Conservation (phyloP, 176 grass and related monocot genomes). For the Triticum monococcum region DNA sequence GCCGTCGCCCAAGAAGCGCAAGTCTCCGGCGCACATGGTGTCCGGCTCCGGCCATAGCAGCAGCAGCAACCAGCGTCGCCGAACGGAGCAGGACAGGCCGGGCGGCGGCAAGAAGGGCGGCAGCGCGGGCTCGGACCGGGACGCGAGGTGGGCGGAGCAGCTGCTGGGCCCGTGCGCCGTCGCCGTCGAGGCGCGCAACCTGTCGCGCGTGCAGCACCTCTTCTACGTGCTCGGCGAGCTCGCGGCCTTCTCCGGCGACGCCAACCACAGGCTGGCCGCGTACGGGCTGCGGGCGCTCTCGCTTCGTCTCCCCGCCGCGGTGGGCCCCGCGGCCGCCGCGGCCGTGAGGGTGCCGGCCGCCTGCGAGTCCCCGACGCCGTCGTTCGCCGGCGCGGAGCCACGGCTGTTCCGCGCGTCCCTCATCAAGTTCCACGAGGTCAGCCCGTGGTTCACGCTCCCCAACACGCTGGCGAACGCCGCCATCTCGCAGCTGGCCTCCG, state of each 20-base stretch:
- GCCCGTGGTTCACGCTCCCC: constrained; percentile 91
- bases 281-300: constrained; percentile 63
- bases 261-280: constrained; percentile 83
- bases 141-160: constrained; percentile 88
- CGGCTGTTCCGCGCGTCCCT: constrained; percentile 72
- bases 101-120: constrained; percentile 28
- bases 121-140: constrained; percentile 37
- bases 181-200: constrained; percentile 66
- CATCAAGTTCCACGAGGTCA: constrained; percentile 93
- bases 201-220: constrained; percentile 72
- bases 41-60: constrained; percentile 1
- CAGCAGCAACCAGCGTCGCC: constrained; percentile 32
- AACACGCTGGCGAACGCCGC: constrained; percentile 86
- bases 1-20: constrained; percentile 45
- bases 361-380: constrained; percentile 32
- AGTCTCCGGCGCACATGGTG: constrained; percentile 19
- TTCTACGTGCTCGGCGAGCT: constrained; percentile 87
- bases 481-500: constrained; percentile 44
- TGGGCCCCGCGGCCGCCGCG: constrained; percentile 21
- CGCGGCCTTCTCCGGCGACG: constrained; percentile 67
- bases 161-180: constrained; percentile 73
- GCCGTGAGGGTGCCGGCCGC: constrained; percentile 22
- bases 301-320: constrained; percentile 20
- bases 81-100: constrained; percentile 15
- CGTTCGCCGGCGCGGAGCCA: constrained; percentile 49